Conservation (phyloP, 1,139 yeast species). For the Spathaspora sp. region DNA sequence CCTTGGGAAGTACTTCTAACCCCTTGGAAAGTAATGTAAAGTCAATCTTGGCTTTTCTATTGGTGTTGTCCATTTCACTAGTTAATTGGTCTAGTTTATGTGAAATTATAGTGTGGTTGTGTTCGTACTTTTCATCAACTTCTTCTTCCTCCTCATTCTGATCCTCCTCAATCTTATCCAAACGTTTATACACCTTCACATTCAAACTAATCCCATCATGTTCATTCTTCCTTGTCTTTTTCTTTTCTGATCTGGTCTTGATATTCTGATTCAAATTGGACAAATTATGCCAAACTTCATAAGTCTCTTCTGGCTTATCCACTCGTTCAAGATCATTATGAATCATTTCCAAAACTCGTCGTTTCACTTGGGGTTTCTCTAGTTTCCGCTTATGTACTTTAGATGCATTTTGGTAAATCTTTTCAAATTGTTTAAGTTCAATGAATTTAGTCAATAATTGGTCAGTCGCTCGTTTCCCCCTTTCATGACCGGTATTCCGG, state of each 20-base stretch:
- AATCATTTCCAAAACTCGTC: conserved; percentile 15
- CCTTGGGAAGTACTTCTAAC: conserved; percentile 29
- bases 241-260: conserved; percentile 2
- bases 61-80: conserved; percentile 21
- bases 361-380: conserved; percentile 16
- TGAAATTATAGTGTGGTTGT: conserved; percentile 10
- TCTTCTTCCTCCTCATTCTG: conserved; percentile 13
- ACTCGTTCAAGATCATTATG: conserved; percentile 16
- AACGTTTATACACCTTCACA: conserved; percentile 9
- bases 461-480: conserved; percentile 7
- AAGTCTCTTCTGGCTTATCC: conserved; percentile 36
- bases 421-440: conserved; percentile 17
- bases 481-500: conserved; percentile 10
- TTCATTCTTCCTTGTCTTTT: conserved; percentile 6
- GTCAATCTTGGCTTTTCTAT: conserved; percentile 22
- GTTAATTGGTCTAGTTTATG: conserved; percentile 16
- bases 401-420: conserved; percentile 11
- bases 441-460: conserved; percentile 20
- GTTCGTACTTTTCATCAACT: conserved; percentile 11
- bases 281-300: conserved; percentile 36
- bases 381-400: conserved; percentile 9
- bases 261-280: conserved; percentile 11
- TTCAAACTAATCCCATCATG: conserved; percentile 10
- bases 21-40: conserved; percentile 29
- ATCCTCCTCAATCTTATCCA: conserved; percentile 13